Evolutionary conservation across 73 alveolate genomes (phyloP).

Genomic region (Tetrahymena elliotti): DNA sequence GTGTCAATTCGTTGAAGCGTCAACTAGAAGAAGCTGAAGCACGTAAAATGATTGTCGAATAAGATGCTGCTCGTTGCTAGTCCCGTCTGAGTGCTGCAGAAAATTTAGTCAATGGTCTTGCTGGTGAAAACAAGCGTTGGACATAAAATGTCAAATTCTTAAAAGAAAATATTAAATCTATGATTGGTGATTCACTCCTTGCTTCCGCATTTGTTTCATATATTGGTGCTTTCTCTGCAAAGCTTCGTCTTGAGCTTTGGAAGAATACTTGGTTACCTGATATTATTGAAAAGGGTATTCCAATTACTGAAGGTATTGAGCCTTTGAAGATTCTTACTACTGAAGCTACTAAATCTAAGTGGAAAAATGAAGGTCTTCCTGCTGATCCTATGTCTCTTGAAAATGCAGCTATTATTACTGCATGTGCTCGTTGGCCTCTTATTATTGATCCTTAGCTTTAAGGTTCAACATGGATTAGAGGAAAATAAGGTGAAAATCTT

Average conservation of each 20-base stretch:
- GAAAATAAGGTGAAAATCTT: conserved; percentile 46
- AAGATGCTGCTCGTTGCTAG: conserved; percentile 88
- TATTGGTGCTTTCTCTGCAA: conserved; percentile 96
- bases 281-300: conserved; percentile 82
- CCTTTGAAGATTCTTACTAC: conserved; percentile 92
- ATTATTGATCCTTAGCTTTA: conserved; percentile 99
- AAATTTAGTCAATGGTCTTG: conserved; percentile 93
- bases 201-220: conserved; percentile 99
- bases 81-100: conserved; percentile 91
- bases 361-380: conserved; percentile 99
- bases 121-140: conserved; percentile 97
- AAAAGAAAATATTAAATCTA: conserved; percentile 81
- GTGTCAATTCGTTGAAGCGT: conserved; percentile 77
- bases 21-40: conserved; percentile 91
- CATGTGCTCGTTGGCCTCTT: conserved; percentile 99
- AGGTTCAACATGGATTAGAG: conserved; percentile 97
- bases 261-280: conserved; percentile 82
- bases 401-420: conserved; percentile 94
- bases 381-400: conserved; percentile 98
- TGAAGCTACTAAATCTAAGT: conserved; percentile 92
- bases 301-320: conserved; percentile 95
- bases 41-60: conserved; percentile 80
- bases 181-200: conserved; percentile 95
- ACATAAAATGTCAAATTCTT: conserved; percentile 77
- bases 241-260: conserved; percentile 91